Percentiles rank a stretch among this genome's conserved stretches.
phyloP scores from a whole-genome alignment of 257 asterid species.

The Datura wrightii region DNA sequence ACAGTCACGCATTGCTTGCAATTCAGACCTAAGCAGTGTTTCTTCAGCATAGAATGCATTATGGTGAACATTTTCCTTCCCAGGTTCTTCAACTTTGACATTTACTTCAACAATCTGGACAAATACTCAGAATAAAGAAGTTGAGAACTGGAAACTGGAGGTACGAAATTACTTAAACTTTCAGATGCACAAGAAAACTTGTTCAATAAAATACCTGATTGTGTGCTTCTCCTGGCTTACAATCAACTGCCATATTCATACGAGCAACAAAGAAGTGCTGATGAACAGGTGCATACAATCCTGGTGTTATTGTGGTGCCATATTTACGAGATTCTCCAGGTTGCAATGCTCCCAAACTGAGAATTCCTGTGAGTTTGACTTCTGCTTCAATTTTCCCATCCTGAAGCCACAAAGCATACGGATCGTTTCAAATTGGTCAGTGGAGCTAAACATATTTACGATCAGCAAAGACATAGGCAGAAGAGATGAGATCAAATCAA shows the following conservation, averaged over 20 bases:
- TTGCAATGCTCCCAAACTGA: constrained; percentile 90
- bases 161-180: not conserved
- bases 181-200: not conserved
- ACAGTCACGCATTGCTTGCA: constrained; percentile 92
- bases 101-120: constrained; percentile 92
- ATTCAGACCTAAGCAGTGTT: constrained; percentile 80
- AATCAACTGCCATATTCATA: constrained; percentile 96
- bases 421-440: not conserved
- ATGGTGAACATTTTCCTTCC: constrained; percentile 81
- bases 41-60: constrained; percentile 96
- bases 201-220: constrained; percentile 66
- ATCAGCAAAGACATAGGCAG: constrained; percentile 5
- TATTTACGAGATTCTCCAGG: constrained; percentile 89
- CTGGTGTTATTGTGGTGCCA: constrained; percentile 95
- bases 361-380: constrained; percentile 96
- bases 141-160: constrained; percentile 17
- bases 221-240: constrained; percentile 89
- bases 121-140: constrained; percentile 1
- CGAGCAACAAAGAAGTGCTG: constrained; percentile 99
- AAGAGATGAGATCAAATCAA: not conserved
- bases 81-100: constrained; percentile 89
- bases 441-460: not conserved
- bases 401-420: constrained; percentile 43
- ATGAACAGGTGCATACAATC: constrained; percentile 96
- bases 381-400: constrained; percentile 99